Evolutionary conservation across 805 yeast species (phyloP).

Genomic region (Cyberlindnera americana): DNA sequence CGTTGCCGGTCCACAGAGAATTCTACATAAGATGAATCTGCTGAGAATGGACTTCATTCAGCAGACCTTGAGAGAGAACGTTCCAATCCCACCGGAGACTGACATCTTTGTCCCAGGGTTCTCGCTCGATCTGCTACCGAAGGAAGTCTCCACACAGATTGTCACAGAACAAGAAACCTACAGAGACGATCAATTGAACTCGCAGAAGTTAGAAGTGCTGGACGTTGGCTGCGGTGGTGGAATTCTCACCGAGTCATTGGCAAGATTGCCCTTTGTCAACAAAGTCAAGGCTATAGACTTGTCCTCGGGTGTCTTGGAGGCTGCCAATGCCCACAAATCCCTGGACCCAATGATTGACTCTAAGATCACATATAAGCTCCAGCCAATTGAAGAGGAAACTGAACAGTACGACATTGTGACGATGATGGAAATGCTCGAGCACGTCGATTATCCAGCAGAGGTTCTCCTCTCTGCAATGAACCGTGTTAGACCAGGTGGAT

Average conservation of each 20-base stretch:
- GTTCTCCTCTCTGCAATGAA: conserved; percentile 66
- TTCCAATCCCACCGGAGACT: conserved; percentile 16
- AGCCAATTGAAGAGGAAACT: conserved; percentile 54
- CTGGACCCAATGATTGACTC: conserved; percentile 59
- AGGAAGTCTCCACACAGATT: conserved; percentile 44
- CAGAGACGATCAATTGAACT: conserved; percentile 34
- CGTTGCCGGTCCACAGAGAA: conserved; percentile 85
- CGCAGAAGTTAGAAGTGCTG: conserved; percentile 46
- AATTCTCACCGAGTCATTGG: conserved; percentile 79
- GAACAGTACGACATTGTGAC: conserved; percentile 74
- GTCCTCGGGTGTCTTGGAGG: conserved; percentile 75
- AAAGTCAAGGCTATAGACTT: conserved; percentile 81
- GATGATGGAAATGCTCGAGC: conserved; percentile 93
- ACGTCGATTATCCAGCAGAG: conserved; percentile 79
- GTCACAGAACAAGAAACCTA: conserved; percentile 46
- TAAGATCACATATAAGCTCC: conserved; percentile 58
- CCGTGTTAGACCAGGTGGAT: conserved; percentile 67
- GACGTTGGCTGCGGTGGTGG: conserved; percentile 99
- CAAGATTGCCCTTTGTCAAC: conserved; percentile 61
- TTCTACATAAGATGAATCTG: conserved; percentile 91
- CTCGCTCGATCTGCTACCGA: conserved; percentile 63
- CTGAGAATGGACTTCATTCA: conserved; percentile 84
- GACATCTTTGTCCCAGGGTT: conserved; percentile 76
- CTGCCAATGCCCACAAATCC: conserved; percentile 66
- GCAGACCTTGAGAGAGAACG: conserved; percentile 43